Base-by-base conservation (phyloP, 1,284 basidiomycete genomes). In the Bothia castanella region DNA sequence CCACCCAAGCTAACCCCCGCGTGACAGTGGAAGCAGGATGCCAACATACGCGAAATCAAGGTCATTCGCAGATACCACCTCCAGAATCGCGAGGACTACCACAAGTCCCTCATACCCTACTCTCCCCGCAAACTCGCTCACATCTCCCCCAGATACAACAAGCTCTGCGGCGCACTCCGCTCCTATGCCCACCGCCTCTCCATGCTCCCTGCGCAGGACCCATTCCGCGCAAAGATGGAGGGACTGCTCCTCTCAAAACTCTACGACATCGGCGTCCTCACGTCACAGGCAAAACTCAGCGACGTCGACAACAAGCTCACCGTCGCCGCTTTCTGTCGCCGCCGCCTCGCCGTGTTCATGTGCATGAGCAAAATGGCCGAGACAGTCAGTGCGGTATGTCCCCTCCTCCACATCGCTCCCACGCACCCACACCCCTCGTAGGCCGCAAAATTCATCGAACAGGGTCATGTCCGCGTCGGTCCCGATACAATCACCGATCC, bases 381-480 rank as follows among this genome's bases (percentile, higher is more conserved):
- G 73, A 92, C 91, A 0, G 93, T 99, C 56, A 92, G 90, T 62
- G 90, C 94, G 47, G 93, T 95, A 64, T 54, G 89, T 82, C 36
- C 42, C 14, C 44, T 47, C 42, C 54, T 37, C 38, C 23, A 17
- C 41, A 16, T 36, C 35, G 23, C 14, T 16, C 32, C 39, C 46
- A 34, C 47, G 10, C 47, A 31, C 47, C 13, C 42, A 55, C 47
- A 30, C 42, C 23, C 23, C 13, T 41, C 39, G 25, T 61, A 95
- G 92, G 97, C 96, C 10, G 92, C 91, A 41, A 92, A 91, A 64
- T 98, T 97, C 66, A 91, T 99, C 57, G 97, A 99, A 69, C 96
- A 99, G 70, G 97, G 97, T 0, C 96, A 99, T 70, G 86, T 99
- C 57, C 86, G 97, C 30, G 94, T 99, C 13, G 97, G 97, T 7